Evolutionary conservation across 2,329 filamentous ascomycete genomes (phyloP).

Genomic region (Graphiopsis chlorocephala): DNA sequence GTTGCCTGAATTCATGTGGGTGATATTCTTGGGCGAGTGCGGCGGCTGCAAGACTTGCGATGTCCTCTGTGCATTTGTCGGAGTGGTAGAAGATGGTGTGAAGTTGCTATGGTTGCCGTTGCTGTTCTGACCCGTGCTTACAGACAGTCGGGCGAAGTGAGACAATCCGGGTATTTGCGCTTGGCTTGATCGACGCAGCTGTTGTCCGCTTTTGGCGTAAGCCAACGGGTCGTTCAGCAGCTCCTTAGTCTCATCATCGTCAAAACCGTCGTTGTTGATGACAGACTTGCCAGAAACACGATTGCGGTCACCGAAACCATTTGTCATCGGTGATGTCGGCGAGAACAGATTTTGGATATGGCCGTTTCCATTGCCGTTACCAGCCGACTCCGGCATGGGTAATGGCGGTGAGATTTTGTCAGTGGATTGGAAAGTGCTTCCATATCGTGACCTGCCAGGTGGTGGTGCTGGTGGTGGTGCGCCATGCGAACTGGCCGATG

Average conservation of each 20-base stretch:
- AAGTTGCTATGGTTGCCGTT: constrained; percentile 36
- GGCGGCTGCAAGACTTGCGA: constrained; percentile 48
- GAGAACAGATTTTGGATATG: constrained; percentile 65
- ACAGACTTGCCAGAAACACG: constrained; percentile 66
- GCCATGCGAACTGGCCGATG: constrained; percentile 46
- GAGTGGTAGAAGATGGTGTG: constrained; percentile 51
- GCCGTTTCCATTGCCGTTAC: constrained; percentile 53
- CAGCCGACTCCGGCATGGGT: constrained; percentile 45
- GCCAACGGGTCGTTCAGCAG: constrained; percentile 70
- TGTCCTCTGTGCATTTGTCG: constrained; percentile 30
- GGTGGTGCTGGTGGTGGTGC: constrained; percentile 18
- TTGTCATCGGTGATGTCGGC: constrained; percentile 70
- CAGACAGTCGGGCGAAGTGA: constrained; percentile 66
- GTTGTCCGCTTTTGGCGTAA: constrained; percentile 67
- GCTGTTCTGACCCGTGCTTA: constrained; percentile 63
- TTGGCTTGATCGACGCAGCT: constrained; percentile 64
- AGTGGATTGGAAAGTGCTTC: constrained; percentile 59
- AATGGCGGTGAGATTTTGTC: constrained; percentile 61
- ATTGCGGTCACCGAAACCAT: constrained; percentile 61
- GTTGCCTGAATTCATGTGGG: constrained; percentile 39
- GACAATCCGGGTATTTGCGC: constrained; percentile 64
- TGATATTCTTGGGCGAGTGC: constrained; percentile 53
- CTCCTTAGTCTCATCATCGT: constrained; percentile 68
- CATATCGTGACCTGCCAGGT: constrained; percentile 53
- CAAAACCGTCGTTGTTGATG: constrained; percentile 63